Evolutionary conservation across 1,139 yeast species (phyloP).

Genomic region (Yamadazyma aaseri): DNA sequence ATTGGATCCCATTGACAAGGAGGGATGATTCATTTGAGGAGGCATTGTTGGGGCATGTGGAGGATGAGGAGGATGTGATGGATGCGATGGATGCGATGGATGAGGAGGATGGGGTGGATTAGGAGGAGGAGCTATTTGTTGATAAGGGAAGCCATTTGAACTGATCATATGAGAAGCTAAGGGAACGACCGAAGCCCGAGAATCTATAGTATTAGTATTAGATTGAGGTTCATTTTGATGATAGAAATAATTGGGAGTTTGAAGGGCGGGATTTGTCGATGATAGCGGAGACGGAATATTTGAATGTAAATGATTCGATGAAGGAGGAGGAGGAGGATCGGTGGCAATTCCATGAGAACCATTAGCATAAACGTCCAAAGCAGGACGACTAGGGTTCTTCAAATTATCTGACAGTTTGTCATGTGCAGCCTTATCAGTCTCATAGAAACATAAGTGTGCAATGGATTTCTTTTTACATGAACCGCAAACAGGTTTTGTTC

Average conservation of each 20-base stretch:
- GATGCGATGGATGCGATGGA: neutral
- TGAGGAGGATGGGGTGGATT: neutral
- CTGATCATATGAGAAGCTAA: no score
- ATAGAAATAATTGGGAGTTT: no score
- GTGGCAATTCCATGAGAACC: no score
- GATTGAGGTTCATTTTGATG: no score
- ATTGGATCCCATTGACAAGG: no score
- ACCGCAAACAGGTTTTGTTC: conserved; percentile 68
- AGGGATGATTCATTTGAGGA: no score
- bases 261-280: no score
- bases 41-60: conserved; percentile 13
- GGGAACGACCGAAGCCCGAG: no score
- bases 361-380: no score
- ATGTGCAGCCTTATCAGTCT: conserved; percentile 28
- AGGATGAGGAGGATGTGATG: conserved; percentile 10
- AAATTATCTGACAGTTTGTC: neutral
- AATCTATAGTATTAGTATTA: no score
- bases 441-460: conserved; percentile 69
- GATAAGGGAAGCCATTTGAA: neutral
- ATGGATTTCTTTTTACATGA: conserved; percentile 72
- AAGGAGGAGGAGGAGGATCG: neutral
- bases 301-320: neutral
- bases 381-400: neutral
- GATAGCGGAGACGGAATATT: no score
- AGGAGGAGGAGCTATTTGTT: neutral